These are phyloP conservation scores for Casuarina equisetifolia DNA, from an alignment of 306 rosid species.

Conservation along the genomic window DNA sequence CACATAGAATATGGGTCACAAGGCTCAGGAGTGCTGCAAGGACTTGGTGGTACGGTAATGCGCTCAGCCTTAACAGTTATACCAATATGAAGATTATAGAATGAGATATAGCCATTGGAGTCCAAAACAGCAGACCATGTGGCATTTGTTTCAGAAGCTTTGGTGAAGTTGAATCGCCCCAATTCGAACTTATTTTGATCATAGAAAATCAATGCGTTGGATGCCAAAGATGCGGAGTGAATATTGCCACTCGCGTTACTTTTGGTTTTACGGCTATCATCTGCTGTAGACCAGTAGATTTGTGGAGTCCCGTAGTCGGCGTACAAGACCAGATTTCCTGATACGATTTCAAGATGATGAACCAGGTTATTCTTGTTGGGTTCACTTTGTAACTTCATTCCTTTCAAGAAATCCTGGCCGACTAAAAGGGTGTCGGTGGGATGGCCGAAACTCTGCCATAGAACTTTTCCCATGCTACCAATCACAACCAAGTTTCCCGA, in stretches of 20 bases:
- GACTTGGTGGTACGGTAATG: slow-evolving; percentile 24
- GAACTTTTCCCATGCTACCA: slow-evolving; percentile 23
- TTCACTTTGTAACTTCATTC: slow-evolving; percentile 34
- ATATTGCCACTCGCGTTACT: slow-evolving; percentile 27
- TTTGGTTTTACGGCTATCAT: slow-evolving; percentile 29
- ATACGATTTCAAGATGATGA: slow-evolving; percentile 30
- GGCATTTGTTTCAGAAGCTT: slow-evolving; percentile 10
- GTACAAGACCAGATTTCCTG: slow-evolving; percentile 33
- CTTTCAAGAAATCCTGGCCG: slow-evolving; percentile 33
- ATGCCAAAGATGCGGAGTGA: slow-evolving; percentile 21
- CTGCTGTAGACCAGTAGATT: slow-evolving; percentile 38
- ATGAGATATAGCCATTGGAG: slow-evolving; percentile 30
- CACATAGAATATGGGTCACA: slow-evolving; percentile 38
- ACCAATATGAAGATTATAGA: slow-evolving; percentile 30
- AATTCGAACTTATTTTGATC: slow-evolving; percentile 24
- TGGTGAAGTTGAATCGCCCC: slow-evolving; percentile 31
- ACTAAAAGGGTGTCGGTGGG: slow-evolving; percentile 43
- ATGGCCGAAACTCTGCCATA: slow-evolving; percentile 49
- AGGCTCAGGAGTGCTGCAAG: slow-evolving; percentile 41
- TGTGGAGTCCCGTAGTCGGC: slow-evolving; percentile 40
- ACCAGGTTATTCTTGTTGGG: slow-evolving; percentile 26
- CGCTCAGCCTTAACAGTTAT: slow-evolving; percentile 19
- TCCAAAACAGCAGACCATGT: slow-evolving; percentile 38
- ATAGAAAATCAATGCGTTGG: slow-evolving; percentile 37
- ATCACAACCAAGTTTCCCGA: slow-evolving; percentile 38